Evolutionary conservation across 2,329 filamentous ascomycete species (phyloP).

Genomic region (Zasmidium citrigriseum): DNA sequence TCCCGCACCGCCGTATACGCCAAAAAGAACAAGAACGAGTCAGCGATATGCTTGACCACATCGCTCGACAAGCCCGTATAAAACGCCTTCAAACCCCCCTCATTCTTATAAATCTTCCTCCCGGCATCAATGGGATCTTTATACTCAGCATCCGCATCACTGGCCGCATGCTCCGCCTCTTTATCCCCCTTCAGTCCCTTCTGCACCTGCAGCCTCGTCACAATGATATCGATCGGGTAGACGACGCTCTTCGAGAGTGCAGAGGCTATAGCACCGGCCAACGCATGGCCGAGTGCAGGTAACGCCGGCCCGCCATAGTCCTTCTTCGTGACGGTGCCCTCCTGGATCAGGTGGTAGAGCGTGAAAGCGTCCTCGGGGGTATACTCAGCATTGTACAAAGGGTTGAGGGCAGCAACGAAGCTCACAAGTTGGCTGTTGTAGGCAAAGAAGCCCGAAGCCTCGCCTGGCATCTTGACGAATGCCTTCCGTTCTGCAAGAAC

Average conservation of each 20-base stretch:
- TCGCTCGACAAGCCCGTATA: slow-evolving; percentile 54
- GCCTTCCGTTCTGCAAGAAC: too few species aligned
- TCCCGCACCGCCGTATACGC: slow-evolving; percentile 67
- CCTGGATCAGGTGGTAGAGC: slow-evolving; percentile 32
- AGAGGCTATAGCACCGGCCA: slow-evolving; percentile 76
- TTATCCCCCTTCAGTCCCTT: slow-evolving; percentile 52
- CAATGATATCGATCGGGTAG: slow-evolving; percentile 80
- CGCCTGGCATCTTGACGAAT: slow-evolving; percentile 16
- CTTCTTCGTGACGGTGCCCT: slow-evolving; percentile 8
- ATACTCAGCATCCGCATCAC: slow-evolving; percentile 54
- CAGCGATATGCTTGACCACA: slow-evolving; percentile 53
- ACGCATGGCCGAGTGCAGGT: slow-evolving; percentile 77
- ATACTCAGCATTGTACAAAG: slow-evolving; percentile 21
- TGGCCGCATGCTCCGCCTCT: slow-evolving; percentile 36
- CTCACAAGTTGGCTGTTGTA: slow-evolving; percentile 27
- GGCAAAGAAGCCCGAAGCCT: slow-evolving; percentile 23
- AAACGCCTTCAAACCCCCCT: slow-evolving; percentile 70
- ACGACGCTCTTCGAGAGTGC: slow-evolving; percentile 76
- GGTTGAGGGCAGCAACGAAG: slow-evolving; percentile 17
- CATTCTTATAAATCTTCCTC: slow-evolving; percentile 67
- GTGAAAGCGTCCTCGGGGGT: slow-evolving; percentile 32
- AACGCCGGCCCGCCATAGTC: slow-evolving; percentile 48
- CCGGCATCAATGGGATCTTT: slow-evolving; percentile 68
- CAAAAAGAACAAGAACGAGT: slow-evolving; percentile 85
- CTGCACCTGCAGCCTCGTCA: slow-evolving; percentile 81